Evolutionary conservation across 192 early-diverging fungal species (phyloP).

Genomic region (Powellomyces hirtus): DNA sequence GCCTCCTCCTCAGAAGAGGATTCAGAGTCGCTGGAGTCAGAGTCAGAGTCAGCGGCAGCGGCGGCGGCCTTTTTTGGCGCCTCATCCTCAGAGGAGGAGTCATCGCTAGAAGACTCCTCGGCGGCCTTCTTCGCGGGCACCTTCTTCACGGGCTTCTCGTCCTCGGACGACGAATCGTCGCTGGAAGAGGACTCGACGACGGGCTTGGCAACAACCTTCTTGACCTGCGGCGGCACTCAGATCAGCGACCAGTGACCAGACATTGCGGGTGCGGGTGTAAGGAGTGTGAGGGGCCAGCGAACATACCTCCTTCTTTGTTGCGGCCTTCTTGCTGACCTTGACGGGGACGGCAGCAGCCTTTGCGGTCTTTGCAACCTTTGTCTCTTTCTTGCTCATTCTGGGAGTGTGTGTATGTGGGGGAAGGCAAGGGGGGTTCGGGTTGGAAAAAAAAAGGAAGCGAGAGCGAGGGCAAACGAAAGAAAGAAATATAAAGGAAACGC

Average conservation of each 20-base stretch:
- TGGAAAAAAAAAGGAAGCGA: background rate
- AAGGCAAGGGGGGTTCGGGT: background rate
- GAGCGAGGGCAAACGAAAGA: background rate
- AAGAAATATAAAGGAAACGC: background rate
- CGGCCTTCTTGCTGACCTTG: constrained; percentile 9
- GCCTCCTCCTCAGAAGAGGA: constrained; percentile 38
- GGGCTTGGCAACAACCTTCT: constrained; percentile 18
- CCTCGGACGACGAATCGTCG: background rate
- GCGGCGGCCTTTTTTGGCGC: constrained; percentile 33
- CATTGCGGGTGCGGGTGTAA: background rate
- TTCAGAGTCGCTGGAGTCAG: constrained; percentile 34
- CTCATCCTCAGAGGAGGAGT: constrained; percentile 22
- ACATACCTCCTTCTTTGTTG: constrained; percentile 13
- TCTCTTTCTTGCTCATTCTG: constrained; percentile 45
- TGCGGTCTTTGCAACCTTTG: constrained; percentile 35
- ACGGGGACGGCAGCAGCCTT: constrained; percentile 1
- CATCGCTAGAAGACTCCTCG: background rate
- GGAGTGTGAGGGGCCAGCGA: background rate
- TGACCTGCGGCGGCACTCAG: background rate
- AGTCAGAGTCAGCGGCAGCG: constrained; percentile 49
- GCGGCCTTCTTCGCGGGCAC: constrained; percentile 1
- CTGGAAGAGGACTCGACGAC: background rate
- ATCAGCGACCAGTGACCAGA: background rate
- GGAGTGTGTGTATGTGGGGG: background rate
- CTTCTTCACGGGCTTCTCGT: constrained; percentile 5